A percentile compares a stretch with the other conserved stretches of the same genome.
phyloP scores from a whole-genome alignment of 306 rosid species.

The Vicia villosa region DNA sequence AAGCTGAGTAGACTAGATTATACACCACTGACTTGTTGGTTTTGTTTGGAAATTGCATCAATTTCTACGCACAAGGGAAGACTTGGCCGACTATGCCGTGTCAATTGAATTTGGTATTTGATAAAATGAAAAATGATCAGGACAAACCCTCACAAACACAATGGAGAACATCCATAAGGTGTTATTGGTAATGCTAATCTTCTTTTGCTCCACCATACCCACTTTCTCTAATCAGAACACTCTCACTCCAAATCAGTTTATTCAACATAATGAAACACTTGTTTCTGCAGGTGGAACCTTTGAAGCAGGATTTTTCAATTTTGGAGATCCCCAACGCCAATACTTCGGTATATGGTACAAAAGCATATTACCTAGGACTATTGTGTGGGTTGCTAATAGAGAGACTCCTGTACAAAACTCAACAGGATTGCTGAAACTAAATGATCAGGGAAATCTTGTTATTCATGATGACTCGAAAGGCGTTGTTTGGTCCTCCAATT shows the following conservation, averaged over 20 bases:
- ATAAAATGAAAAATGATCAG: not conserved
- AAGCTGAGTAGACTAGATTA: not conserved
- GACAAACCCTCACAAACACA: not conserved
- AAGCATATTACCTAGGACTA: not conserved
- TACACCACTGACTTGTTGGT: not conserved
- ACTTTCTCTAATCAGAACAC: not conserved
- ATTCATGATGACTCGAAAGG: constrained; percentile 30
- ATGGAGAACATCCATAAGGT: not conserved
- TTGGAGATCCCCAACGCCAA: not conserved
- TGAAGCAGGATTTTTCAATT: not conserved
- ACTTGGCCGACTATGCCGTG: not conserved
- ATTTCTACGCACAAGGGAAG: not conserved
- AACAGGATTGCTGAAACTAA: constrained; percentile 10
- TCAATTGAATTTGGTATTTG: not conserved
- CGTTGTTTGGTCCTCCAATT: constrained; percentile 35
- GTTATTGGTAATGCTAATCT: not conserved
- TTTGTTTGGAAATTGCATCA: not conserved
- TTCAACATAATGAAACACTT: not conserved
- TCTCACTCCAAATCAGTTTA: not conserved
- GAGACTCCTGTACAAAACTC: not conserved
- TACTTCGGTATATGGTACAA: not conserved
- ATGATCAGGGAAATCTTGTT: constrained; percentile 26
- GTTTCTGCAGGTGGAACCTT: not conserved
- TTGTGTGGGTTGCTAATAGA: constrained; percentile 21
- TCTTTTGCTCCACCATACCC: not conserved